Percentiles rank a stretch among this genome's conserved stretches.
Conservation (phyloP, 192 early-diverging fungal genomes). For the Cladochytrium replicatum region DNA sequence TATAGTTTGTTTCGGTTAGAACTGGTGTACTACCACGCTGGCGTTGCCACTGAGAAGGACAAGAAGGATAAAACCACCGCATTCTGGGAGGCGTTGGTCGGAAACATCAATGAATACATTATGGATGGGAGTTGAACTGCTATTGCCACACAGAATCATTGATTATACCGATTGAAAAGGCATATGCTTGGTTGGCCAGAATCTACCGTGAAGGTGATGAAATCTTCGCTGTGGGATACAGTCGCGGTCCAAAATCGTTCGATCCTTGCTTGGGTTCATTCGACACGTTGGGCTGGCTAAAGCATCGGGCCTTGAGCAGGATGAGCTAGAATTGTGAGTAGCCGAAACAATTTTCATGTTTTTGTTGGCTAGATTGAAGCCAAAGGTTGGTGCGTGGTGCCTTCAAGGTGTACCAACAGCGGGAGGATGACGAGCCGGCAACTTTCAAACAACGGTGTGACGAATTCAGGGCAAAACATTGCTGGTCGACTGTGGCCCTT, state of each 20-base stretch:
- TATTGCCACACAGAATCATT: constrained; percentile 2
- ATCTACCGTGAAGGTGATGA: constrained; percentile 10
- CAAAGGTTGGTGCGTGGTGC: constrained; percentile 2
- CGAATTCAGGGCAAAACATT: constrained; percentile 6
- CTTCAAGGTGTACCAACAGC: constrained; percentile 6
- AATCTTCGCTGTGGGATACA: constrained; percentile 15
- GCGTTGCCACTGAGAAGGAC: constrained; percentile 11
- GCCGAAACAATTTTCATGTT: too few relatives aligned
- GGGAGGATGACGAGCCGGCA: background rate
- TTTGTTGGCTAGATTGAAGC: too few relatives aligned
- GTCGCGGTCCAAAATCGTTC: constrained; percentile 13
- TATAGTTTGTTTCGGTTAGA: too few relatives aligned
- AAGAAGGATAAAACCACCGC: background rate
- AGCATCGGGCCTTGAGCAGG: background rate
- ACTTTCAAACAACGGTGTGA: too few relatives aligned
- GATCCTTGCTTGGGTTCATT: constrained; percentile 14
- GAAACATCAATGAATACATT: too few relatives aligned
- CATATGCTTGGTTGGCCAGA: constrained; percentile 12
- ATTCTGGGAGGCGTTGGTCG: background rate
- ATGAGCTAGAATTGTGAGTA: too few relatives aligned
- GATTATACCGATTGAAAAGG: constrained; percentile 7
- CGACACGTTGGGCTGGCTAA: constrained; percentile 6
- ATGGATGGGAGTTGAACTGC: too few relatives aligned
- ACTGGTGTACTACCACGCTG: constrained; percentile 14
- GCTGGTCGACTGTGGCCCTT: constrained; percentile 1